phyloP scores from a whole-genome alignment of 129 eudicot genomes.

The Saussurea involucrata region DNA sequence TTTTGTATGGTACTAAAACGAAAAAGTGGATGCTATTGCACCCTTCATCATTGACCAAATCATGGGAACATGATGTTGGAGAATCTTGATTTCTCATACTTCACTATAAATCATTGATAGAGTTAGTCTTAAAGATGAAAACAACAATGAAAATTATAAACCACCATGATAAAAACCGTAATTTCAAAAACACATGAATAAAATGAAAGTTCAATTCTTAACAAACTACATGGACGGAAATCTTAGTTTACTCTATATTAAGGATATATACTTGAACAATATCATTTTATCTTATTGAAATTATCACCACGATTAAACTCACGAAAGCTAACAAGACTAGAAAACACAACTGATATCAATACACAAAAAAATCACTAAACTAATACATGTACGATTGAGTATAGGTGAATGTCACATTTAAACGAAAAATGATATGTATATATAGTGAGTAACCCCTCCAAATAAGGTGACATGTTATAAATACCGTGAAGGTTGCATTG shows the following conservation, averaged over 20 bases:
- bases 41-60: not conserved
- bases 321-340: not conserved
- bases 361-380: not conserved
- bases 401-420: not conserved
- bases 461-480: no score
- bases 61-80: constrained; percentile 4
- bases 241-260: no score
- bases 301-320: not conserved
- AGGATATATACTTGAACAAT: not conserved
- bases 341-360: no score
- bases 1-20: no score
- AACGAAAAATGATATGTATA: not conserved
- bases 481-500: not conserved
- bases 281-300: no score
- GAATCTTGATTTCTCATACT: no score
- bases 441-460: not conserved
- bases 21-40: not conserved
- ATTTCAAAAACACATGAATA: not conserved
- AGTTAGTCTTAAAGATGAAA: not conserved
- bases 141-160: no score
- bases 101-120: no score
- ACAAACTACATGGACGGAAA: not conserved
- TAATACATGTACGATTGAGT: no score
- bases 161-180: no score
- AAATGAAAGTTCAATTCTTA: no score